Base-by-base conservation (phyloP, 345 rosid genomes). In the Firmiana major region DNA sequence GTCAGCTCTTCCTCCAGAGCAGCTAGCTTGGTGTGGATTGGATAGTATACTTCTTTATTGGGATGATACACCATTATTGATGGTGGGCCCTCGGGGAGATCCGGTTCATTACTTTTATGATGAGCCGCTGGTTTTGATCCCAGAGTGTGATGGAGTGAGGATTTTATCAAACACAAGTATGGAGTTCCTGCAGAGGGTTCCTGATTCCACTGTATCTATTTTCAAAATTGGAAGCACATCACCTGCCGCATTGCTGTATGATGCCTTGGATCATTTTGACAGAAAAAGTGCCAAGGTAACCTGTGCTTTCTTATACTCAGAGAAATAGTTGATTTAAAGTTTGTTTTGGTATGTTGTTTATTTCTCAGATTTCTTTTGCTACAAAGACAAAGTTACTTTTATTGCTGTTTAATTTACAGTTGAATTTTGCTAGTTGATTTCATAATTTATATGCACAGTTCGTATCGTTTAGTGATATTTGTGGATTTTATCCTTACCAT, bases 111-210 rank as follows among this genome's bases (percentile, higher is more conserved):
- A 94, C 81, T 79, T 92, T 73, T 94, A 90, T 71, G 99, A 96
- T 81, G 99, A 94, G 64, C 98, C 98, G 0, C 74, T 92, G 38
- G 81, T 91, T 83, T 92, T 96, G 45, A 85, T 96, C 69, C 98
- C 99, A 3, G 99, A 96, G 83, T 90, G 97, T 79, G 98, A 96
- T 84, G 99, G 98, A 75, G 99, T 94, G 85, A 94, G 99, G 75
- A 87, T 96, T 75, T 82, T 96, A 72, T 89, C 99, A 49, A 94
- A 94, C 86, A 80, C 92, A 24, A 89, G 87, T 78, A 87, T 96
- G 92, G 99, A 94, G 79, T 92, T 92, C 83, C 89, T 96, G 42
- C 99, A 96, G 82, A 81, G 98, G 53, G 99, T 94, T 67, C 98
- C 99, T 77, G 94, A 94, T 85, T 96, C 98, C 42, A 96, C 98